Evolutionary conservation across 192 early-diverging fungal species (phyloP).

Genomic region (Coemansia biformis): DNA sequence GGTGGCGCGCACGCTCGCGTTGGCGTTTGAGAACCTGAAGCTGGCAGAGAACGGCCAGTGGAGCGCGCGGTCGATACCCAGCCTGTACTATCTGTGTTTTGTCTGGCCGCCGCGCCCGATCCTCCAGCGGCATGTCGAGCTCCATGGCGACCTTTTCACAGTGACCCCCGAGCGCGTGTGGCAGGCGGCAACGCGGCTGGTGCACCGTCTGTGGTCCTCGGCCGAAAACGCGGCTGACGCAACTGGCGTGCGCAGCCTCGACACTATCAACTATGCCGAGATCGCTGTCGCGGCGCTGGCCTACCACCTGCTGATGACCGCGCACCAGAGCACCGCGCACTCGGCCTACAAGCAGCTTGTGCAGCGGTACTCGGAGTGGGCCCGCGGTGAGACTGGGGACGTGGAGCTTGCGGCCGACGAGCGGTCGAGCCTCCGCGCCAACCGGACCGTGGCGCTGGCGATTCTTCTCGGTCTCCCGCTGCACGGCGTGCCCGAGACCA

Average conservation of each 20-base stretch:
- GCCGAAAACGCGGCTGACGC: background rate
- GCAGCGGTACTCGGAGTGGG: constrained; percentile 11
- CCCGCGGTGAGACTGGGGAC: constrained; percentile 7
- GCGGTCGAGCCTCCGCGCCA: constrained; percentile 14
- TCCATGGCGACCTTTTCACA: constrained; percentile 16
- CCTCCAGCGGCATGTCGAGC: constrained; percentile 20
- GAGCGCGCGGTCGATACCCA: constrained; percentile 8
- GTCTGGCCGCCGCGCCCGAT: constrained; percentile 40
- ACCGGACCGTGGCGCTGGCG: constrained; percentile 19
- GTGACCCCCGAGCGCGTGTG: constrained; percentile 43
- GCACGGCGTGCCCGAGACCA: constrained; percentile 38
- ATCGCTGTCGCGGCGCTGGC: constrained; percentile 21
- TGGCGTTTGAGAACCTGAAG: constrained; percentile 6
- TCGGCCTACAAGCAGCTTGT: constrained; percentile 14
- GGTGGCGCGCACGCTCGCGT: constrained; percentile 14
- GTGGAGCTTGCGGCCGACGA: constrained; percentile 15
- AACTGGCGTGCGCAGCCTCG: constrained; percentile 2
- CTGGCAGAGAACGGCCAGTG: constrained; percentile 8
- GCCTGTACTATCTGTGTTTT: constrained; percentile 39
- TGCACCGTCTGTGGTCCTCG: constrained; percentile 8
- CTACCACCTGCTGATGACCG: constrained; percentile 28
- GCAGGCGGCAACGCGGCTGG: constrained; percentile 21
- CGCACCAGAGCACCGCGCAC: constrained; percentile 8
- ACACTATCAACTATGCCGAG: constrained; percentile 10
- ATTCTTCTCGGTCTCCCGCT: constrained; percentile 33